Evolutionary conservation across 2,329 filamentous ascomycete genomes (phyloP).

Genomic region (Dactylonectria estremocensis): DNA sequence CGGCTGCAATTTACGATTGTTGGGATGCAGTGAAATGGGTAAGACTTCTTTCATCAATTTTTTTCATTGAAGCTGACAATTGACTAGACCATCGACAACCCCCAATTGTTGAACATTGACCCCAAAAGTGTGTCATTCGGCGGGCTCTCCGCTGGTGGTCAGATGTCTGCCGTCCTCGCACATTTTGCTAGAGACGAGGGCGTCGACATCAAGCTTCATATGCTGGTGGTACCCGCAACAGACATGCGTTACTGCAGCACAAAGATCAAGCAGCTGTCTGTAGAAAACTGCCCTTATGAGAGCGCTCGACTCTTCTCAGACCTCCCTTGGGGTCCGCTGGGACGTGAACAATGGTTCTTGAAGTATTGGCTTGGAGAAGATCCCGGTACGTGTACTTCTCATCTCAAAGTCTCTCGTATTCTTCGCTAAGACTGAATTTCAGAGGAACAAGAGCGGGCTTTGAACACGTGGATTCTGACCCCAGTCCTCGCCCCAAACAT

Average conservation of each 20-base stretch:
- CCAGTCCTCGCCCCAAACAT: slow-evolving; percentile 49
- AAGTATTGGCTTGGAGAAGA: slow-evolving; percentile 51
- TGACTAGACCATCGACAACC: slow-evolving; percentile 27
- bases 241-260: slow-evolving; percentile 51
- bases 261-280: slow-evolving; percentile 30
- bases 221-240: slow-evolving; percentile 52
- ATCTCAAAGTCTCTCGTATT: background rate
- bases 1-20: slow-evolving; percentile 44
- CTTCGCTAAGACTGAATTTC: background rate
- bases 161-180: slow-evolving; percentile 52
- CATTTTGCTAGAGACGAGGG: slow-evolving; percentile 53
- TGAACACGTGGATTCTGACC: slow-evolving; percentile 32
- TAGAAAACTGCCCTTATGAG: slow-evolving; percentile 43
- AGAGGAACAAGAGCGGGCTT: slow-evolving; percentile 34
- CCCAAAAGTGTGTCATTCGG: slow-evolving; percentile 43
- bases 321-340: slow-evolving; percentile 49
- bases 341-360: slow-evolving; percentile 52
- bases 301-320: slow-evolving; percentile 46
- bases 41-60: background rate
- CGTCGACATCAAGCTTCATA: slow-evolving; percentile 48
- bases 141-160: slow-evolving; percentile 44
- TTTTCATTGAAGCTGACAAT: background rate
- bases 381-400: slow-evolving; percentile 27
- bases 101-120: slow-evolving; percentile 32
- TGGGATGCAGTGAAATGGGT: slow-evolving; percentile 52